Evolutionary conservation across 2,329 filamentous ascomycete species (phyloP).

Genomic region (Leptographium flavum): DNA sequence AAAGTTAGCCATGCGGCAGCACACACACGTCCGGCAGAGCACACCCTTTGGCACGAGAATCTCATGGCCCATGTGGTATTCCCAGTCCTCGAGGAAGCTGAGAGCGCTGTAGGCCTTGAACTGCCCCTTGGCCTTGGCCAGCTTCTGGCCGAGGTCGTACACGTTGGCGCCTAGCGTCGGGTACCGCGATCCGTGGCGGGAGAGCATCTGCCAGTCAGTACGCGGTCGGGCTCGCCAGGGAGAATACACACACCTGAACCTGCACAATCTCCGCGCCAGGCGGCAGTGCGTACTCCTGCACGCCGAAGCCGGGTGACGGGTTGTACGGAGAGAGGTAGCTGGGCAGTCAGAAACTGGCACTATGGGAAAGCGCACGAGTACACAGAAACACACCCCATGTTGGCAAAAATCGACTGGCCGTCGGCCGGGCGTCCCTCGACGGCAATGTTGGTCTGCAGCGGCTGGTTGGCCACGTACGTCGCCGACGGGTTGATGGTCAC

Average conservation of each 20-base stretch:
- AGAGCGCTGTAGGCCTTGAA: conserved; percentile 44
- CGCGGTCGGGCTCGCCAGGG: not conserved
- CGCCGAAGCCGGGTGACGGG: conserved; percentile 59
- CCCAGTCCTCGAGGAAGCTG: conserved; percentile 55
- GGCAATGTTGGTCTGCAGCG: conserved; percentile 56
- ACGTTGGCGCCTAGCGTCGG: conserved; percentile 48
- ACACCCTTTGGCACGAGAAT: conserved; percentile 54
- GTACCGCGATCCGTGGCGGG: conserved; percentile 60
- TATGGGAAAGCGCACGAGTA: too few species aligned
- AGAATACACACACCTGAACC: conserved; percentile 28
- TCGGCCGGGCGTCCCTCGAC: conserved; percentile 42
- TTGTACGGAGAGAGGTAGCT: conserved; percentile 52
- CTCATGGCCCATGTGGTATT: conserved; percentile 53
- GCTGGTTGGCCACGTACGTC: conserved; percentile 53
- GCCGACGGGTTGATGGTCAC: conserved; percentile 51
- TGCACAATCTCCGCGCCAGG: conserved; percentile 53
- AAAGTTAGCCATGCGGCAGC: not conserved
- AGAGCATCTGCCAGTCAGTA: conserved; percentile 41
- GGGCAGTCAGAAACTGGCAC: not conserved
- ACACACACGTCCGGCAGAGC: not conserved
- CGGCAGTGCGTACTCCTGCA: conserved; percentile 56
- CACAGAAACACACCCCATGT: conserved; percentile 37
- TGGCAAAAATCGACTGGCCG: conserved; percentile 53
- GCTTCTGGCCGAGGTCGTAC: conserved; percentile 37
- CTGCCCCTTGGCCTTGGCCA: conserved; percentile 37